Conservation (phyloP, 1,284 basidiomycete species). For the Amylostereum areolatum region DNA sequence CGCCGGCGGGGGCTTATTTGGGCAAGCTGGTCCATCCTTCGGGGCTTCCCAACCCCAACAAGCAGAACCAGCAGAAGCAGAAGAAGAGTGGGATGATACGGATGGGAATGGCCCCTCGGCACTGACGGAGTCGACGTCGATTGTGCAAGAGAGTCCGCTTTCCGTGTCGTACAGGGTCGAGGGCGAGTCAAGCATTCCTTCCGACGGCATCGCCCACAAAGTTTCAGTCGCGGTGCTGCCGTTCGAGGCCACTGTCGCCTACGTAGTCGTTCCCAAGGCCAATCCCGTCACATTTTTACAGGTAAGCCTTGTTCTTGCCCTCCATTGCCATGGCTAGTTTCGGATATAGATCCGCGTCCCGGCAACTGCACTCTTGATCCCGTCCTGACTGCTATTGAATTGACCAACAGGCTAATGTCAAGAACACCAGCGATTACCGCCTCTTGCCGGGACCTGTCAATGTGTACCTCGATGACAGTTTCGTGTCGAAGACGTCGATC, state of each 20-base stretch:
- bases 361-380: neutral
- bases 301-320: constrained; percentile 19
- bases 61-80: too few relatives aligned
- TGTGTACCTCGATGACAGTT: constrained; percentile 43
- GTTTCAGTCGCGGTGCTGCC: constrained; percentile 44
- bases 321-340: neutral
- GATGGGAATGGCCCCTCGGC: too few relatives aligned
- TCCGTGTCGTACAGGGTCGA: constrained; percentile 44
- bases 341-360: constrained; percentile 20
- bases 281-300: constrained; percentile 42
- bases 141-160: constrained; percentile 45
- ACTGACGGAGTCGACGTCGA: neutral
- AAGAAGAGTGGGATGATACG: too few relatives aligned
- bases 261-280: constrained; percentile 43
- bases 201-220: constrained; percentile 47
- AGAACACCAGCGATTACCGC: constrained; percentile 46
- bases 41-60: too few relatives aligned
- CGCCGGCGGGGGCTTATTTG: too few relatives aligned
- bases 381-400: neutral
- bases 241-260: constrained; percentile 40
- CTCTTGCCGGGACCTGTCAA: constrained; percentile 38
- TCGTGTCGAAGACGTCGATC: constrained; percentile 41
- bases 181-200: constrained; percentile 42
- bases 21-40: too few relatives aligned
- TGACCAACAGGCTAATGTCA: constrained; percentile 24